These are phyloP conservation scores for Penicillium oxalicum DNA, from an alignment of 2,329 filamentous ascomycete genomes.

Conservation along the genomic window DNA sequence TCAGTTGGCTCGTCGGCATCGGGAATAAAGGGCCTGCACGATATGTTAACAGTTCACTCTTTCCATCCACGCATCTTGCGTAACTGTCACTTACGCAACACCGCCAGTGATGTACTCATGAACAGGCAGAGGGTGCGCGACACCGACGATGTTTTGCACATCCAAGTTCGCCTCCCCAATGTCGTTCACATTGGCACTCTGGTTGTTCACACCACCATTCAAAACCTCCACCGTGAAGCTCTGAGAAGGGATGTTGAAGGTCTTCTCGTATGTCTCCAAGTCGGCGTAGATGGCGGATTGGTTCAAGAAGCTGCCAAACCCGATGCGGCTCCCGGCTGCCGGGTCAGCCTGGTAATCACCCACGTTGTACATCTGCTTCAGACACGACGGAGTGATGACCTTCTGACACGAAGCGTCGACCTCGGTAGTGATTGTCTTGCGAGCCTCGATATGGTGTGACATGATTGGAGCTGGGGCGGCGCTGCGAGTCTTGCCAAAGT, in stretches of 20 bases:
- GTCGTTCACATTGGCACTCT: constrained; percentile 35
- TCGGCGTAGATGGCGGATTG: constrained; percentile 46
- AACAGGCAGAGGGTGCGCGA: constrained; percentile 51
- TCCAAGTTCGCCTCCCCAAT: constrained; percentile 56
- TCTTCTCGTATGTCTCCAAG: constrained; percentile 37
- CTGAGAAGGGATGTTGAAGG: constrained; percentile 40
- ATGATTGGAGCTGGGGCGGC: background rate
- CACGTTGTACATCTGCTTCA: constrained; percentile 47
- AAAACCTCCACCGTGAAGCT: constrained; percentile 29
- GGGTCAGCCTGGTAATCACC: constrained; percentile 42
- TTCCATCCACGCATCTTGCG: background rate
- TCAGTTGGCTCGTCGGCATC: constrained; percentile 35
- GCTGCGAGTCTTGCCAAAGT: constrained; percentile 39
- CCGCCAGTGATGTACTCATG: constrained; percentile 54
- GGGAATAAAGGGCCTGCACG: constrained; percentile 42
- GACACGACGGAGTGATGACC: constrained; percentile 44
- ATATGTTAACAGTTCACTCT: background rate
- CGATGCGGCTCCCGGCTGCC: constrained; percentile 44
- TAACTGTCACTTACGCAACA: constrained; percentile 29
- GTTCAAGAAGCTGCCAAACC: constrained; percentile 50
- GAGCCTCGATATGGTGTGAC: background rate
- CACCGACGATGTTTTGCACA: constrained; percentile 51
- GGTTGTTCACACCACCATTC: constrained; percentile 39
- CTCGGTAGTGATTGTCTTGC: constrained; percentile 13
- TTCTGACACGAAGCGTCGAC: constrained; percentile 24